Conservation (phyloP, 108 stramenopile species). For the Nitzschia sp. region DNA sequence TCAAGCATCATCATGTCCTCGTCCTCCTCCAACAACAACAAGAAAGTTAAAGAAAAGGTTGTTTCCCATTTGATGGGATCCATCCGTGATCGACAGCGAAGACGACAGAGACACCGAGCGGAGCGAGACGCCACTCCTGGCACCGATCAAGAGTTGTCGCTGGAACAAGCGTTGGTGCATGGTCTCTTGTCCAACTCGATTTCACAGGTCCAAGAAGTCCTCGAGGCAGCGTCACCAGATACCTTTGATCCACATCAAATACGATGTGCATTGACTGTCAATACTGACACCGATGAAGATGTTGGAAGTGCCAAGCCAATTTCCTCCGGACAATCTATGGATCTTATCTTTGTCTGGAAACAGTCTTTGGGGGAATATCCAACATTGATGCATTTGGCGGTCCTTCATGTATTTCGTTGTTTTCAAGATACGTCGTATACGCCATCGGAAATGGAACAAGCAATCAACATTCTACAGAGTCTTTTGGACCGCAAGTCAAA, state of each 20-base stretch:
- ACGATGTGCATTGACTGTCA: not conserved
- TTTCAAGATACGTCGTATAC: not conserved
- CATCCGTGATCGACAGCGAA: not conserved
- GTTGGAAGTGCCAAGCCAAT: not conserved
- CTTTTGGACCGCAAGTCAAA: not conserved
- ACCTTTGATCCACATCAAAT: not conserved
- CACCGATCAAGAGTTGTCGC: not conserved
- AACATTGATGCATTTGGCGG: conserved; percentile 14
- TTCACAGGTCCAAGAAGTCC: conserved; percentile 1
- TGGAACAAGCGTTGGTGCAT: not conserved
- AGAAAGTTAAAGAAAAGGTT: not conserved
- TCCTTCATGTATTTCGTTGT: conserved; percentile 19
- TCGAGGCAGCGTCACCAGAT: not conserved
- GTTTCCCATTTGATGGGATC: not conserved
- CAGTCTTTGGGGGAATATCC: conserved; percentile 14
- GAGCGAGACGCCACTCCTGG: not conserved
- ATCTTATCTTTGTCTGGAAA: conserved; percentile 17
- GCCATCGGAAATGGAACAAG: not conserved
- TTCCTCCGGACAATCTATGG: not conserved
- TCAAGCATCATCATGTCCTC: no score
- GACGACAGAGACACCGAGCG: not conserved
- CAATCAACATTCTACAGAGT: conserved; percentile 5
- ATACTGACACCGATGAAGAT: not conserved
- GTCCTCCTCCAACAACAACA: no score
- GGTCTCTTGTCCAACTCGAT: not conserved